A percentile compares a stretch with the other conserved stretches of the same genome.
phyloP scores from a whole-genome alignment of 306 rosid genomes.

The Vigna reflexopilosa region DNA sequence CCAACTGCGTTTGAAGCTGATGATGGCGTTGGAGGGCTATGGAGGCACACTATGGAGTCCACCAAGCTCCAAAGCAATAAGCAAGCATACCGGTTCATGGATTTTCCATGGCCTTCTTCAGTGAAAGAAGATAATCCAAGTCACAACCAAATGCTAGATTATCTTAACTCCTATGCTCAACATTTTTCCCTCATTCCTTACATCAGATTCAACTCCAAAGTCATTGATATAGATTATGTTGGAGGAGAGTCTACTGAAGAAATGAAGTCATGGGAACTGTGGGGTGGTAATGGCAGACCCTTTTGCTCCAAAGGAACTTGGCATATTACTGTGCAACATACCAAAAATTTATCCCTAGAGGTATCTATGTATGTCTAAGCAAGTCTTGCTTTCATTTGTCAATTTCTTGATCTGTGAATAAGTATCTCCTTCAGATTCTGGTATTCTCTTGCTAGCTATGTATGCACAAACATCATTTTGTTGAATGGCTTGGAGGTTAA shows the following conservation, averaged over 20 bases:
- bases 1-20: conserved; percentile 61
- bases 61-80: conserved; percentile 58
- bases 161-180: conserved; percentile 56
- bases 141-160: conserved; percentile 45
- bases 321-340: conserved; percentile 55
- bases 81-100: conserved; percentile 42
- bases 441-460: background rate
- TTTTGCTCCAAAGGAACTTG: conserved; percentile 60
- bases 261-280: conserved; percentile 52
- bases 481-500: background rate
- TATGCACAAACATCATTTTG: background rate
- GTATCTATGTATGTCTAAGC: conserved; percentile 7
- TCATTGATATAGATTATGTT: conserved; percentile 52
- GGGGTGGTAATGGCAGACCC: conserved; percentile 62
- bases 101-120: conserved; percentile 67
- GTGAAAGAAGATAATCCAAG: conserved; percentile 47
- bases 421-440: background rate
- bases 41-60: conserved; percentile 54
- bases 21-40: conserved; percentile 59
- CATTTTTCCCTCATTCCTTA: conserved; percentile 50
- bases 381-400: background rate
- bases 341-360: conserved; percentile 43
- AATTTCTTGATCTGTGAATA: background rate
- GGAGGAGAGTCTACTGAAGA: conserved; percentile 53
- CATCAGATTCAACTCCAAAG: conserved; percentile 60